Evolutionary conservation across 345 rosid genomes (phyloP).

Genomic region (Cardiospermum halicacabum): DNA sequence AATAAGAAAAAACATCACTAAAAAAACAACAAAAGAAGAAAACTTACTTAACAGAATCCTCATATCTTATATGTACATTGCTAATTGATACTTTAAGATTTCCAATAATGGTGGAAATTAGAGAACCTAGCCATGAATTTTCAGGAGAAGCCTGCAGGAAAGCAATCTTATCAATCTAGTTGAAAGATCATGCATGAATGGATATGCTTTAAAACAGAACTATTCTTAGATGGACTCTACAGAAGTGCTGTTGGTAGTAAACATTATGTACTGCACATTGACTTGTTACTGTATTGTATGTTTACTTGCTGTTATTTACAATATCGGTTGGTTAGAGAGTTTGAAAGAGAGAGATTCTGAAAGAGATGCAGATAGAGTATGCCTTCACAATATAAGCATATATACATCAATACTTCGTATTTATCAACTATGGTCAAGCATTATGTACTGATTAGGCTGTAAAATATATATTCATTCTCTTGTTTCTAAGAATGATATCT

Average conservation of each 20-base stretch:
- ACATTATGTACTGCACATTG: too few species aligned
- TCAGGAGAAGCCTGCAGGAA: slow-evolving; percentile 70
- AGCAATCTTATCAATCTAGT: slow-evolving; percentile 23
- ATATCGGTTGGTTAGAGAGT: too few species aligned
- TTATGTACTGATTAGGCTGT: too few species aligned
- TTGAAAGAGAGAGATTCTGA: too few species aligned
- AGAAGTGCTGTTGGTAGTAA: slow-evolving; percentile 6
- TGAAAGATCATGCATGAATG: not conserved
- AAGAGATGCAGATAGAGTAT: too few species aligned
- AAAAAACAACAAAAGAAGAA: slow-evolving; percentile 9
- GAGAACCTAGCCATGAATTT: slow-evolving; percentile 93
- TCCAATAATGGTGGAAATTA: slow-evolving; percentile 90
- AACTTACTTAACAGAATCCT: slow-evolving; percentile 81
- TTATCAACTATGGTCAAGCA: too few species aligned
- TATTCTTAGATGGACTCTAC: not conserved
- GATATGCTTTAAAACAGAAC: not conserved
- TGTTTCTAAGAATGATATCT: too few species aligned
- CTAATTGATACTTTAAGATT: slow-evolving; percentile 94
- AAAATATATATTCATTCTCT: too few species aligned
- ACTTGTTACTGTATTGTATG: too few species aligned
- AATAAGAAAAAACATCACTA: not conserved
- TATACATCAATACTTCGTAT: too few species aligned
- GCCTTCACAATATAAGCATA: too few species aligned
- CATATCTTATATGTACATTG: slow-evolving; percentile 97
- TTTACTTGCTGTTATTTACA: too few species aligned